Base-by-base conservation (phyloP, 2,329 filamentous ascomycete species). In the Aspergillus texensis region DNA sequence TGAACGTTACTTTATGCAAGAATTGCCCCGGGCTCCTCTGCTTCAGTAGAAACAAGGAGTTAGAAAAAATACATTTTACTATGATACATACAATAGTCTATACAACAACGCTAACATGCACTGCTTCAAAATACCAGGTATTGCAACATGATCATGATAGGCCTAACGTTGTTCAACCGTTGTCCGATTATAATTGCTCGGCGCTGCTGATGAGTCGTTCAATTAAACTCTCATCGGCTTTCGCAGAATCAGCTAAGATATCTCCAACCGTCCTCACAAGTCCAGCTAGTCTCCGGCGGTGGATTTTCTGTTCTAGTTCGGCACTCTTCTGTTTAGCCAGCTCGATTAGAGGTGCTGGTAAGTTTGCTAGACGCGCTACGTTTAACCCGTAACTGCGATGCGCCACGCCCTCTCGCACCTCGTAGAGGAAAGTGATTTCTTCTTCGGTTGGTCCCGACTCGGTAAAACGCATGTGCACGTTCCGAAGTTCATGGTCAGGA, bases 361-460 rank as follows among this genome's bases (percentile, higher is more conserved):
- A 86, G 58, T 89, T 89, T 2, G 95, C 95, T 59, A 99, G 80
- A 53, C 92, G 84, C 16, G 95, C 95, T 26, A 98, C 95, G 76
- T 98, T 98, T 62, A 99, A 70, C 1, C 96, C 95, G 76, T 99
- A 99, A 21, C 92, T 96, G 6, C 95, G 86, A 82, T 98, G 94
- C 10, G 95, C 94, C 12, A 96, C 92, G 12, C 95, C 95, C 67
- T 95, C 92, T 1, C 88, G 91, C 2, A 97, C 90, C 75, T 97
- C 93, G 75, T 99, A 99, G 56, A 99, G 78, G 73, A 99, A 99
- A 0, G 95, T 97, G 50, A 99, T 90, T 67, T 93, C 88, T 39
- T 91, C 88, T 0, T 82, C 86, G 5, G 79, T 81, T 1, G 81
- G 77, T 1, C 73, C 76, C 0, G 77, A 78, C 72, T 88, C 85